Conservation (phyloP, 495 filamentous ascomycete species). For the Ramalina peruviana region DNA sequence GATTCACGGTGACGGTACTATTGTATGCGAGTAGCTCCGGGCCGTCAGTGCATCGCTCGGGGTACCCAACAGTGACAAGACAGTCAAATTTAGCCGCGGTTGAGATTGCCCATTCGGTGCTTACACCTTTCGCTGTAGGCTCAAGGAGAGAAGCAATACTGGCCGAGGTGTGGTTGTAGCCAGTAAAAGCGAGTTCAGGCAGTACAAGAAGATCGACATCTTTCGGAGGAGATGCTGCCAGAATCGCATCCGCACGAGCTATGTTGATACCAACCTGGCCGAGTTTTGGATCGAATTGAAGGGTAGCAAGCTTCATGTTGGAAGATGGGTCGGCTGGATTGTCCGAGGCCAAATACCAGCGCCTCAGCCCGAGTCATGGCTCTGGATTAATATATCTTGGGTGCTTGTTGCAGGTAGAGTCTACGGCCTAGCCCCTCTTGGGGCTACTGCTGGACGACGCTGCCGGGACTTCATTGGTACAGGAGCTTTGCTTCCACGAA, state of each 20-base stretch:
- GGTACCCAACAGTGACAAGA: slow-evolving; percentile 80
- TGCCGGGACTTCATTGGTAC: too few species aligned
- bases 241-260: slow-evolving; percentile 10
- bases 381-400: too few species aligned
- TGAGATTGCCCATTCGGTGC: slow-evolving; percentile 64
- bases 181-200: slow-evolving; percentile 80
- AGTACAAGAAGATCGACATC: slow-evolving; percentile 51
- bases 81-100: slow-evolving; percentile 61
- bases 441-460: too few species aligned
- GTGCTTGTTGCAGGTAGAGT: too few species aligned
- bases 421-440: too few species aligned
- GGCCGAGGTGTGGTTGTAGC: slow-evolving; percentile 80
- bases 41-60: slow-evolving; percentile 45
- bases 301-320: slow-evolving; percentile 62
- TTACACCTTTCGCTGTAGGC: slow-evolving; percentile 55
- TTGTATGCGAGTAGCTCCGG: slow-evolving; percentile 53
- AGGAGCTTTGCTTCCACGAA: too few species aligned
- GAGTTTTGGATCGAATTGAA: slow-evolving; percentile 66
- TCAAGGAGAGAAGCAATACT: slow-evolving; percentile 77
- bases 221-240: slow-evolving; percentile 37
- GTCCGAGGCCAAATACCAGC: too few species aligned
- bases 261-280: slow-evolving; percentile 9
- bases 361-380: too few species aligned
- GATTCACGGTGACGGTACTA: slow-evolving; percentile 65
- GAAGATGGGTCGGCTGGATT: too few species aligned